Conservation (phyloP, 495 filamentous ascomycete genomes). For the Lichenothelia convexa region DNA sequence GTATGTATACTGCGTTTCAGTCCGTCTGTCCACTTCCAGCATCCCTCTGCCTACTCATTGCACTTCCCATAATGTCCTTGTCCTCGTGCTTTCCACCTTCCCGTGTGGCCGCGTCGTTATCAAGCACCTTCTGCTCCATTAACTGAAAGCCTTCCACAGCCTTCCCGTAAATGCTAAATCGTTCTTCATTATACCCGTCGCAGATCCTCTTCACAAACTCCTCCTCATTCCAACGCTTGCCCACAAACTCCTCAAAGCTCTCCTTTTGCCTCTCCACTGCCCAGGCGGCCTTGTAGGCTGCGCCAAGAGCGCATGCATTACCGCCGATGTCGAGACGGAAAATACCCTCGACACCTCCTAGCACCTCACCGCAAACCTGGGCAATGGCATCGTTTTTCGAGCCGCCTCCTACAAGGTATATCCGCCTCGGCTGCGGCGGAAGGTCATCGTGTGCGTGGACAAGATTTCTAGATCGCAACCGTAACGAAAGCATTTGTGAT, state of each 20-base stretch:
- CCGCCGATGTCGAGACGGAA: slow-evolving; percentile 88
- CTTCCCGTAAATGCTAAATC: slow-evolving; percentile 58
- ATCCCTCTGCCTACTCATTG: too few species aligned
- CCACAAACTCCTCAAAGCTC: slow-evolving; percentile 77
- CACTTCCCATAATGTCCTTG: too few species aligned
- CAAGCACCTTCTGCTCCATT: slow-evolving; percentile 58
- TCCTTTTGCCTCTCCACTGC: slow-evolving; percentile 51
- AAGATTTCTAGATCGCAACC: slow-evolving; percentile 60
- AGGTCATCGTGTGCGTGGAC: slow-evolving; percentile 32
- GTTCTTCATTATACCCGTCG: slow-evolving; percentile 55
- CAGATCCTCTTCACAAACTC: slow-evolving; percentile 64
- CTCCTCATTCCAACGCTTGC: slow-evolving; percentile 65
- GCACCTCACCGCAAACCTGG: slow-evolving; percentile 59
- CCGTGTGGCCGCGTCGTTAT: too few species aligned
- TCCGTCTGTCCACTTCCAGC: too few species aligned
- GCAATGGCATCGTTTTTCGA: slow-evolving; percentile 76
- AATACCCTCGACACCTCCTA: slow-evolving; percentile 76
- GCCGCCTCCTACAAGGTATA: slow-evolving; percentile 89
- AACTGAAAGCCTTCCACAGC: slow-evolving; percentile 60
- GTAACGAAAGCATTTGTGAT: slow-evolving; percentile 76
- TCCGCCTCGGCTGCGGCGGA: slow-evolving; percentile 66
- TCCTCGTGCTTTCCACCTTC: too few species aligned
- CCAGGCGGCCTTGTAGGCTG: slow-evolving; percentile 96
- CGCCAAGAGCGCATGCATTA: slow-evolving; percentile 85
- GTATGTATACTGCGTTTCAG: too few species aligned